Base-by-base conservation (phyloP, 176 grass and related monocot species). In the Microstegium vimineum region DNA sequence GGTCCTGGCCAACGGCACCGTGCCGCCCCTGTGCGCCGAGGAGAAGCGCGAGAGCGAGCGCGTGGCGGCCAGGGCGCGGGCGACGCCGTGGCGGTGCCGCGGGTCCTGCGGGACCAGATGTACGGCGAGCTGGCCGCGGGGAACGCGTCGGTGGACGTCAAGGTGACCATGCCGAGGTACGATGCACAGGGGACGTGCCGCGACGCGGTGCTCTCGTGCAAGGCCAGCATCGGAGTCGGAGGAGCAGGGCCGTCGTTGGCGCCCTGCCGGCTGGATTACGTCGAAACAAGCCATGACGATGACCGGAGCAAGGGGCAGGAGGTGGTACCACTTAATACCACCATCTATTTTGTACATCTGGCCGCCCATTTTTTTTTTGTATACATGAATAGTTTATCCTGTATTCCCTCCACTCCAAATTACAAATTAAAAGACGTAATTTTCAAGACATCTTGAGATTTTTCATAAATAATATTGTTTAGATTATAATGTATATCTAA, bases 1-100 rank as follows among this genome's bases (percentile, higher is more conserved):
- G 31, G 1, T 83, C 71, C 71, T 83, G 15, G 71, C 59, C 71
- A 46, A 27, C 57, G 81, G 71, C 42, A 74, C 81, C 5, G 31
- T 83, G 59, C 22, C 6, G 60, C 0, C 22, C 13, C 5, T 83
- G 15, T 83, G 71, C 42, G 32, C n/a, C 70, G n/a, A 49, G 71
- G 1, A n/a, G 2, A 42, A 18, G 5, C 28, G 17, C 30, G 71
- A 51, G 71, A 5, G 3, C 5, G 81, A 28, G 31, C 22, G 32
- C 30, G 70, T 1, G 41, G 60, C 41, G 20, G 20, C 18, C 41
- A 83, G n/a, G 81, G 71, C 61, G n/a, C 75, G 60, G 80, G 81
- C 15, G 16, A 14, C 22, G 32, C 74, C 70, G 59, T 83, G 22
- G 41, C 13, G 41, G n/a, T 75, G 14, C 81, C 81, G 71, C 27